These are phyloP conservation scores for Oemleria cerasiformis DNA, from an alignment of 306 rosid genomes.

Conservation along the genomic window DNA sequence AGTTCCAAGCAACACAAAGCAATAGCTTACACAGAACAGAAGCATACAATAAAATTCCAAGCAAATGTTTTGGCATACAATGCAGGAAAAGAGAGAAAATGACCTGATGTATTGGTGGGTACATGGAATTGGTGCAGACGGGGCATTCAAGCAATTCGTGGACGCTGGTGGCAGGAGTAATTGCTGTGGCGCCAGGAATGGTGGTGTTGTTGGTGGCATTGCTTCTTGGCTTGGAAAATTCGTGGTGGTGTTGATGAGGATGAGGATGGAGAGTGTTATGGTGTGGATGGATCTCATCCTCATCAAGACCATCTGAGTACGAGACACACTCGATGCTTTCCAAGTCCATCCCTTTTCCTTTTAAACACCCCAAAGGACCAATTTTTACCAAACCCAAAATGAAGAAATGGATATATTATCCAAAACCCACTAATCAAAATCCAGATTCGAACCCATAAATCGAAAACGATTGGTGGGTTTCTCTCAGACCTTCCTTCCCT, in stretches of 20 bases:
- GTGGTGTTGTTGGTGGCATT: slow-evolving; percentile 44
- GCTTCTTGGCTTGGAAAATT: slow-evolving; percentile 65
- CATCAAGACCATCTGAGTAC: slow-evolving; percentile 74
- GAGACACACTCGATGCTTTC: slow-evolving; percentile 89
- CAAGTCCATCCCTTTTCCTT: slow-evolving; percentile 53
- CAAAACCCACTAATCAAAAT: slow-evolving; percentile 13
- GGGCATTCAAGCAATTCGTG: slow-evolving; percentile 96
- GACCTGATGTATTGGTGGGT: slow-evolving; percentile 97
- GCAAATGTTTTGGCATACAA: background rate
- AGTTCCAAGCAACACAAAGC: background rate
- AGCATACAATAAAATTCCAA: background rate
- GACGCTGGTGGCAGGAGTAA: slow-evolving; percentile 90
- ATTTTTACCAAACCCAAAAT: background rate
- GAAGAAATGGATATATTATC: background rate
- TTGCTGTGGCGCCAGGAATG: slow-evolving; percentile 44
- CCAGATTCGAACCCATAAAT: slow-evolving; percentile 26
- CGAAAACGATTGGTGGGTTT: background rate
- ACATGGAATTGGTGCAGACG: slow-evolving; percentile 96
- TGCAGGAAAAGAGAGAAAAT: slow-evolving; percentile 15
- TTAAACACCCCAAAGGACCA: slow-evolving; percentile 11
- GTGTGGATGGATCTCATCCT: slow-evolving; percentile 83
- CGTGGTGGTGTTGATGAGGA: slow-evolving; percentile 58
- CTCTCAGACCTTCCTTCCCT: too few relatives aligned
- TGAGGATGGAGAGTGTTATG: slow-evolving; percentile 46
- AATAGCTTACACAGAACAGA: too few relatives aligned